Conservation (phyloP, 148 eudicot genomes). For the Heliamphora exappendiculata region DNA sequence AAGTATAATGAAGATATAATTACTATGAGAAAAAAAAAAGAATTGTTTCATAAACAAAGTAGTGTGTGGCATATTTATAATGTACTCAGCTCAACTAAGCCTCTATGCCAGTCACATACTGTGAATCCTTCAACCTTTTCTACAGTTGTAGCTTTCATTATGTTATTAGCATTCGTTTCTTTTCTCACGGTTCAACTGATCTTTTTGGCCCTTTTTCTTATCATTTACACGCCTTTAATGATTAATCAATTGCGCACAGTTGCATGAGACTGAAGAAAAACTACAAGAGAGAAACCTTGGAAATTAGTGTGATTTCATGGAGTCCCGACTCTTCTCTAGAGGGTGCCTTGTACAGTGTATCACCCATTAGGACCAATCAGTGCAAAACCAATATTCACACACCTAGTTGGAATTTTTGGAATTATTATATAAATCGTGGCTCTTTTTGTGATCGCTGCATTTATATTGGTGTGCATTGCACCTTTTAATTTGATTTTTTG, state of each 20-base stretch:
- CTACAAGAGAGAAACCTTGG: no score
- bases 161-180: no score
- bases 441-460: background rate
- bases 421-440: background rate
- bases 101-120: background rate
- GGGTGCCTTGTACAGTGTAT: no score
- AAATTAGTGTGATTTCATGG: no score
- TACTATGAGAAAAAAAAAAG: background rate
- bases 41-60: background rate
- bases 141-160: no score
- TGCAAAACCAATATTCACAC: background rate
- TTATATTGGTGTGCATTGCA: background rate
- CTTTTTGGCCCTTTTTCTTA: background rate
- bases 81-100: background rate
- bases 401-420: background rate
- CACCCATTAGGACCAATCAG: no score
- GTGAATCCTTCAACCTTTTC: background rate
- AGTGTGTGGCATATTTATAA: background rate
- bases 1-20: background rate
- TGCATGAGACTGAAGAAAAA: no score
- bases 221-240: no score
- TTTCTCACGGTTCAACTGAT: no score
- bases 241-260: no score
- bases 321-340: no score
- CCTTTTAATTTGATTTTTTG: no score